Conservation (phyloP, 1,284 basidiomycete species). For the Moesziomyces antarcticus region DNA sequence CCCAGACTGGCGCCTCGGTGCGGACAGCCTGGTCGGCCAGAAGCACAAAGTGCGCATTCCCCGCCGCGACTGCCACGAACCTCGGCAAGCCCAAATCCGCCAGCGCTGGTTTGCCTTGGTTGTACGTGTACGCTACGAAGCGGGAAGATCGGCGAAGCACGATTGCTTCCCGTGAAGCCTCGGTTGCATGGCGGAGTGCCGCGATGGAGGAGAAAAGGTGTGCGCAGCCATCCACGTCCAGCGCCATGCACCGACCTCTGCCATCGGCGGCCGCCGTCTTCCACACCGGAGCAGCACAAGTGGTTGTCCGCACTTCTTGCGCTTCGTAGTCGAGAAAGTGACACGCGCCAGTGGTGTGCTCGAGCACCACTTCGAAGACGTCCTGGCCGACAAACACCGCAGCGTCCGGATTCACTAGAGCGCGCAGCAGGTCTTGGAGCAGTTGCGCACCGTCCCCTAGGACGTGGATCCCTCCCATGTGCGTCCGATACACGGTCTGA, state of each 20-base stretch:
- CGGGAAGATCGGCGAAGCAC: neutral
- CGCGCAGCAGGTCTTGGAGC: neutral
- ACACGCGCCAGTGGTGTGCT: neutral
- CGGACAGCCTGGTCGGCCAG: slow-evolving; percentile 1
- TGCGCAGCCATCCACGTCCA: slow-evolving; percentile 3
- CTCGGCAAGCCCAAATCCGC: neutral
- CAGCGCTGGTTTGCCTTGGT: neutral
- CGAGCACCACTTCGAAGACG: slow-evolving; percentile 12
- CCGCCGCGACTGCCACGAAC: slow-evolving; percentile 24
- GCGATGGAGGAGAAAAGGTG: slow-evolving; percentile 16
- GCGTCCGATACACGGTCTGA: slow-evolving; percentile 17
- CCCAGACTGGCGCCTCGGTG: slow-evolving; percentile 9
- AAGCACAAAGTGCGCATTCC: slow-evolving; percentile 34
- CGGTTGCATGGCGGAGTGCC: slow-evolving; percentile 5
- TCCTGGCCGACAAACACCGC: slow-evolving; percentile 16
- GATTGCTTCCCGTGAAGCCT: neutral
- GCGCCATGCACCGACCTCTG: slow-evolving; percentile 15
- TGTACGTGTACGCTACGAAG: neutral
- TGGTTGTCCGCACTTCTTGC: neutral
- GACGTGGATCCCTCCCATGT: neutral
- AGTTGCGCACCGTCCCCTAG: slow-evolving; percentile 3
- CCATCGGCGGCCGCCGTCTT: slow-evolving; percentile 11
- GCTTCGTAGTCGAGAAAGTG: slow-evolving; percentile 8
- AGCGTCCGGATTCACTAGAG: neutral
- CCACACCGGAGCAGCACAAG: neutral